Evolutionary conservation across 1,284 basidiomycete species (phyloP).

Genomic region (Malassezia furfur): DNA sequence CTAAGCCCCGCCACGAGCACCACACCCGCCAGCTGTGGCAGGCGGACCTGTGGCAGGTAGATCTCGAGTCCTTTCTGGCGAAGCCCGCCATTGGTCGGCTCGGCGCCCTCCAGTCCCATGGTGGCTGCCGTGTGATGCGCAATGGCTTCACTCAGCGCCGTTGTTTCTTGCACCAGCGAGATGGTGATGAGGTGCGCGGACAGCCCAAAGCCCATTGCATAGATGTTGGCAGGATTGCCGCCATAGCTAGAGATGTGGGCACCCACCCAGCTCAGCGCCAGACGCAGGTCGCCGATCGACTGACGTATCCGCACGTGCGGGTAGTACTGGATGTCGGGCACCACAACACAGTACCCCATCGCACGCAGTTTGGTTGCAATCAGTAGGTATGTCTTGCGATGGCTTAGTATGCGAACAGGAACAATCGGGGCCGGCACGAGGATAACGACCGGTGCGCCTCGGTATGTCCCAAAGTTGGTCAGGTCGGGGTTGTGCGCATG

Average conservation of each 20-base stretch:
- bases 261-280: conserved; percentile 47
- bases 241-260: conserved; percentile 43
- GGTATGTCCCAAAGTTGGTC: background rate
- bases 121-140: background rate
- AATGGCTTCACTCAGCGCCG: conserved; percentile 34
- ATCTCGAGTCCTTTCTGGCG: conserved; percentile 39
- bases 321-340: conserved; percentile 48
- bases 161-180: conserved; percentile 48
- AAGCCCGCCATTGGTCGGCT: background rate
- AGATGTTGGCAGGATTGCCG: conserved; percentile 46
- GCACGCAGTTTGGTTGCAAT: conserved; percentile 45
- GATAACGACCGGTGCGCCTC: conserved; percentile 45
- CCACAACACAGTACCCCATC: conserved; percentile 49
- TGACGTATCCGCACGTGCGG: conserved; percentile 41
- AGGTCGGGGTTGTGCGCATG: background rate
- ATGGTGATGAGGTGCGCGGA: conserved; percentile 49
- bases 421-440: conserved; percentile 45
- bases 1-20: conserved; percentile 49
- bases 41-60: conserved; percentile 46
- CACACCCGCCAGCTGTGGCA: conserved; percentile 47
- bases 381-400: conserved; percentile 39
- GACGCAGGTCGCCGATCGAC: conserved; percentile 44
- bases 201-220: conserved; percentile 48
- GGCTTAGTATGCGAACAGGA: conserved; percentile 24
- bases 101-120: background rate